Base-by-base conservation (phyloP, 108 stramenopile species). In the Pseudonitzschia multistriata region DNA sequence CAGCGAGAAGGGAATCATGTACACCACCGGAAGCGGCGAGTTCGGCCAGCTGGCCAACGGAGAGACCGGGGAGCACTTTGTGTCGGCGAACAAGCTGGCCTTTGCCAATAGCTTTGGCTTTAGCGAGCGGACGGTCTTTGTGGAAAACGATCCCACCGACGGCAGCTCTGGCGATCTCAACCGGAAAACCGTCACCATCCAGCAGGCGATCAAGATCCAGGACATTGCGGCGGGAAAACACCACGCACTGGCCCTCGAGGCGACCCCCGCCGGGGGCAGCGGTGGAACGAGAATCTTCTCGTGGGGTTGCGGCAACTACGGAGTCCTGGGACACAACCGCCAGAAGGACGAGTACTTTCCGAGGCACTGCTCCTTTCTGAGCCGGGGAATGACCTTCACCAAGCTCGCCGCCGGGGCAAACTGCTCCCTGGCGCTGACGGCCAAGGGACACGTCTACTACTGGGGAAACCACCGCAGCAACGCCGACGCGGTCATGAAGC, bases 231-330 rank as follows among this genome's bases (percentile, higher is more conserved):
- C 90, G 65, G 95, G 95, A 6, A 90, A 87, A 60, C 85, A 92
- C 78, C 92, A 93, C 66, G 55, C 88, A 6, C 42, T 96, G 21
- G 92, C 90, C 11, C 55, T 96, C 33, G 95, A 96, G 76, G 92
- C 92, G 13, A 60, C 81, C 0, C 67, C 79, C 3, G 55, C 62
- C 1, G 71, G 71, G 15, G 54, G 37, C 28, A 25, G 35, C 13
- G 68, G 74, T 36, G 71, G 68, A 30, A 87, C 85, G 14, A 76
- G 89, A 3, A 84, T 87, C 57, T 90, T 90, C 77, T 67, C 88
- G 2, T 94, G 88, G 88, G 95, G 95, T 53, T 85, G 86, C 69
- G 92, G 95, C 19, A 84, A 89, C 59, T 96, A 96, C 76, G 95
- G 95, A 39, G 82, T 81, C 61, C 67, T 96, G 52, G 95, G 95